Evolutionary conservation across 352 stramenopile genomes (phyloP).

Genomic region (Phytophthora pisi): DNA sequence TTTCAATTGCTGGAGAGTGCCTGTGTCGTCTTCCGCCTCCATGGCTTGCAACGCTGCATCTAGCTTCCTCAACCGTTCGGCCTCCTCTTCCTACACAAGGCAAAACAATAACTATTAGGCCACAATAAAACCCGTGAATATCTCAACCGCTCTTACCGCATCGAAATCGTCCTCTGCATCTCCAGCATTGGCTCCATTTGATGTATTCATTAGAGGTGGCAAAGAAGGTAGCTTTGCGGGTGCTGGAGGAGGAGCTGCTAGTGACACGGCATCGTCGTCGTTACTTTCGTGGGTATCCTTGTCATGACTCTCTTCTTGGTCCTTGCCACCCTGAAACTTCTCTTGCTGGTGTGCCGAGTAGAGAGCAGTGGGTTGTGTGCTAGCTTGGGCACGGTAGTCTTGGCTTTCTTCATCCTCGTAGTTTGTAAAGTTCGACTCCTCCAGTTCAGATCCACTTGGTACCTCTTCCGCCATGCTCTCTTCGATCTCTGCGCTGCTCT

Average conservation of each 20-base stretch:
- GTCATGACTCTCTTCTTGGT: constrained; percentile 27
- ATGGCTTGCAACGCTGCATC: constrained; percentile 86
- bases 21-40: constrained; percentile 83
- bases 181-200: constrained; percentile 1
- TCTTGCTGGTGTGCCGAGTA: constrained; percentile 8
- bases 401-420: constrained; percentile 21
- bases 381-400: constrained; percentile 14
- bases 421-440: constrained; percentile 52
- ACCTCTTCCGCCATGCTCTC: constrained; percentile 63
- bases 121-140: not conserved
- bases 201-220: constrained; percentile 21
- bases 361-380: constrained; percentile 4
- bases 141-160: constrained; percentile 33
- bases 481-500: constrained; percentile 47
- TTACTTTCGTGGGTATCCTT: constrained; percentile 14
- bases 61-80: constrained; percentile 59
- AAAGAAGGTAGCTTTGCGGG: constrained; percentile 29
- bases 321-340: constrained; percentile 20
- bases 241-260: constrained; percentile 35
- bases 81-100: constrained; percentile 49
- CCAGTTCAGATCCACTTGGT: constrained; percentile 59
- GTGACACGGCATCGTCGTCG: constrained; percentile 22
- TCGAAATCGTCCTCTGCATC: constrained; percentile 66
- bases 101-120: constrained; percentile 7
- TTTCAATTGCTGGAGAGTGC: constrained; percentile 80